These are phyloP conservation scores for Neolentinus lepideus DNA, from an alignment of 1,284 basidiomycete genomes.

Conservation along the genomic window DNA sequence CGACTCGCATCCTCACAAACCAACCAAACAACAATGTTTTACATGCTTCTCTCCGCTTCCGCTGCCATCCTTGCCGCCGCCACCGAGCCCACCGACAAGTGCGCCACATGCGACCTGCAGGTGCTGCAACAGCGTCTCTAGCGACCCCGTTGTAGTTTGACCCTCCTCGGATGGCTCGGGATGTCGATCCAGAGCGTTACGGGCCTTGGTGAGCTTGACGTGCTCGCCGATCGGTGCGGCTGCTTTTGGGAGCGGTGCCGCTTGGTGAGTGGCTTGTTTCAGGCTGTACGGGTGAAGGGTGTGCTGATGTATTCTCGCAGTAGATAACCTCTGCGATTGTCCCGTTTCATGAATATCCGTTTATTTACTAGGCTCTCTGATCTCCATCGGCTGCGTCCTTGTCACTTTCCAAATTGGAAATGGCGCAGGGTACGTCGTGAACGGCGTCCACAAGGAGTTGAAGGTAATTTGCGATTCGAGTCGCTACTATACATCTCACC, in stretches of 20 bases:
- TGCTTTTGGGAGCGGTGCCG: conserved; percentile 9
- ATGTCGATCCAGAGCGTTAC: conserved; percentile 17
- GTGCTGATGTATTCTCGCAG: neutral
- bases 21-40: neutral
- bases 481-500: too few species aligned
- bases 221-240: conserved; percentile 17
- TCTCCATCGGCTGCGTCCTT: neutral
- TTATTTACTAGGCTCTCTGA: conserved; percentile 4
- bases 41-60: neutral
- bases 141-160: conserved; percentile 10
- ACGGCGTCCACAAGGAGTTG: too few species aligned
- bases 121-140: conserved; percentile 22
- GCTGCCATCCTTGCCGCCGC: conserved; percentile 9
- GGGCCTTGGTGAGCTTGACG: conserved; percentile 19
- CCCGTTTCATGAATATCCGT: neutral
- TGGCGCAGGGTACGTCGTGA: too few species aligned
- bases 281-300: too few species aligned
- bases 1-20: neutral
- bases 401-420: neutral
- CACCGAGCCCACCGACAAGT: conserved; percentile 17
- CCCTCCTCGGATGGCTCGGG: conserved; percentile 21
- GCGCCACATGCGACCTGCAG: conserved; percentile 21
- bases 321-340: neutral
- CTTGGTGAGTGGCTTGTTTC: conserved; percentile 17
- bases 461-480: too few species aligned